phyloP scores from a whole-genome alignment of 1,284 basidiomycete genomes.

The Malassezia obtusa region DNA sequence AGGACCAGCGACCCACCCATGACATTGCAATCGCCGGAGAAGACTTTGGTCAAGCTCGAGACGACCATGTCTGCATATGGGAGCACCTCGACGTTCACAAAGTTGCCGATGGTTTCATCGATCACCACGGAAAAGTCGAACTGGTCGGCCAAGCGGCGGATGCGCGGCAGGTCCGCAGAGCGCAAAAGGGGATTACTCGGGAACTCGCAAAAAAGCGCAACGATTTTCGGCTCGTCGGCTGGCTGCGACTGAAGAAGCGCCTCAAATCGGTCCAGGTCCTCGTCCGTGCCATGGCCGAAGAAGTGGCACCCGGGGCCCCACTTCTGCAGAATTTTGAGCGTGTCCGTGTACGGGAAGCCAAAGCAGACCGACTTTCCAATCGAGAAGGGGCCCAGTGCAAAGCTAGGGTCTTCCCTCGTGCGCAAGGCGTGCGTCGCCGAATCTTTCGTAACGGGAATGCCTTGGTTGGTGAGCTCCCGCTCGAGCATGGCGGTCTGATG shows the following conservation, averaged over 20 bases:
- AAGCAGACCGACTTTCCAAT: conserved; percentile 31
- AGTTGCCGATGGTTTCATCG: conserved; percentile 94
- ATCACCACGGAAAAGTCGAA: conserved; percentile 80
- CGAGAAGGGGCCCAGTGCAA: neutral
- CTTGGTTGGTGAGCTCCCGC: conserved; percentile 7
- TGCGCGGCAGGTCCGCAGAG: conserved; percentile 66
- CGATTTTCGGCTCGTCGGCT: conserved; percentile 49
- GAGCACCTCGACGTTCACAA: conserved; percentile 85
- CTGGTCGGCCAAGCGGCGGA: conserved; percentile 73
- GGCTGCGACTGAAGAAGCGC: conserved; percentile 54
- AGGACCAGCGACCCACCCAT: conserved; percentile 72
- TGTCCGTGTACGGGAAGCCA: conserved; percentile 94
- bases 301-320: conserved; percentile 94
- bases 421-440: neutral
- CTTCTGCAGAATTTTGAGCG: conserved; percentile 89
- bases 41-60: conserved; percentile 86
- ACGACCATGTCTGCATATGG: conserved; percentile 86
- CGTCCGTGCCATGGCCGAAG: conserved; percentile 68
- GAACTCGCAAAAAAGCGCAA: conserved; percentile 63
- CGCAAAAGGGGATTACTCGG: conserved; percentile 88
- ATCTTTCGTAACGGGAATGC: neutral
- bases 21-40: conserved; percentile 87
- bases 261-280: conserved; percentile 68
- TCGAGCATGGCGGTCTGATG: conserved; percentile 56
- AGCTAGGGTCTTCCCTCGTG: conserved; percentile 11